These are phyloP conservation scores for Aspergillus hortae DNA, from an alignment of 2,329 filamentous ascomycete genomes.

Conservation along the genomic window DNA sequence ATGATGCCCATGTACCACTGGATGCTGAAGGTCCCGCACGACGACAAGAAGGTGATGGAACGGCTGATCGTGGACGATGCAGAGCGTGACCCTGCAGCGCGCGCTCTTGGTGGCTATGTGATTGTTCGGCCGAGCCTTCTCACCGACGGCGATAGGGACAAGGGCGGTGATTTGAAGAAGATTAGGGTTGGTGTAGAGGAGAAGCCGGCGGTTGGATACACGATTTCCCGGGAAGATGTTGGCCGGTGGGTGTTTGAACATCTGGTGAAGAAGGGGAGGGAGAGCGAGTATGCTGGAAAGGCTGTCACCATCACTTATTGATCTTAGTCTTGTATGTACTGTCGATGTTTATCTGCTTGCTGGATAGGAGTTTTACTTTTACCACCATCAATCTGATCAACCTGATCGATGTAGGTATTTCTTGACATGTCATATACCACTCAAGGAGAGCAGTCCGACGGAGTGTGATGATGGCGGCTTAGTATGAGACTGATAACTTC, in stretches of 20 bases:
- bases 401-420: too few relatives aligned
- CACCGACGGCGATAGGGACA: slow-evolving; percentile 22
- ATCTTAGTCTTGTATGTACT: not conserved
- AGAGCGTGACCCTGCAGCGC: slow-evolving; percentile 2
- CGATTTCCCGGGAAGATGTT: slow-evolving; percentile 28
- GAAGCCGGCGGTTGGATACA: slow-evolving; percentile 16
- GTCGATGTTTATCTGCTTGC: too few relatives aligned
- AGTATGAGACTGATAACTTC: too few relatives aligned
- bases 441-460: too few relatives aligned
- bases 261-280: not conserved
- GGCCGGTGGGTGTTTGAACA: slow-evolving; percentile 13
- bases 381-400: too few relatives aligned
- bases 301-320: not conserved
- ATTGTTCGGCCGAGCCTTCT: slow-evolving; percentile 35
- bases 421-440: too few relatives aligned
- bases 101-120: slow-evolving; percentile 10
- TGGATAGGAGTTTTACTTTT: too few relatives aligned
- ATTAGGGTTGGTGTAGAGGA: slow-evolving; percentile 14
- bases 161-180: too few relatives aligned
- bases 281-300: not conserved
- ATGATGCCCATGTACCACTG: slow-evolving; percentile 29
- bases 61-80: slow-evolving; percentile 20
- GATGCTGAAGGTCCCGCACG: not conserved
- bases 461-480: too few relatives aligned
- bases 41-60: slow-evolving; percentile 34